phyloP scores from a whole-genome alignment of 1,284 basidiomycete species.

The Phlebopus sp. region DNA sequence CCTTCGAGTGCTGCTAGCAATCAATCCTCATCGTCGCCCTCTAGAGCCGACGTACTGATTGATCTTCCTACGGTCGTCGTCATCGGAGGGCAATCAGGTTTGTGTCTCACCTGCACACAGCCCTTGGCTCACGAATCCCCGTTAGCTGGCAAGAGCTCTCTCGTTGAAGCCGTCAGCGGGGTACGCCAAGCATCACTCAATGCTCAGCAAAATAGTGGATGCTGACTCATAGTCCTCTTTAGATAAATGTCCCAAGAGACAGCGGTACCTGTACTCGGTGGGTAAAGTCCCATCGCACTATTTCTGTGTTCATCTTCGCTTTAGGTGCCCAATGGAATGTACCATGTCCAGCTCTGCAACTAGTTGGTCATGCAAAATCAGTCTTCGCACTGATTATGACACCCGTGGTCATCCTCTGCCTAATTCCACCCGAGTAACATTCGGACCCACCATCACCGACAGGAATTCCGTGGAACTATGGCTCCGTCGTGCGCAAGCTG shows the following conservation, averaged over 20 bases:
- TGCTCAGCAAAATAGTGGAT: no score
- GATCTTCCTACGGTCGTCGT: slow-evolving; percentile 54
- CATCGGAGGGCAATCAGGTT: slow-evolving; percentile 60
- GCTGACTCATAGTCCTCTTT: background rate
- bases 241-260: slow-evolving; percentile 60
- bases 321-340: slow-evolving; percentile 58
- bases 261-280: slow-evolving; percentile 59
- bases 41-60: slow-evolving; percentile 41
- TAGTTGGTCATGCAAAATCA: slow-evolving; percentile 52
- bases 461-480: slow-evolving; percentile 46
- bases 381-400: slow-evolving; percentile 43
- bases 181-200: slow-evolving; percentile 32
- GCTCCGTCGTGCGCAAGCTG: slow-evolving; percentile 58
- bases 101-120: slow-evolving; percentile 12
- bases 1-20: background rate
- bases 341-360: slow-evolving; percentile 40
- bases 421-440: slow-evolving; percentile 25
- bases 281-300: background rate
- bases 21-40: background rate
- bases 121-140: no score
- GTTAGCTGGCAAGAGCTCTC: no score
- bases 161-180: slow-evolving; percentile 49
- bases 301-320: background rate
- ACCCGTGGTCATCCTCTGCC: slow-evolving; percentile 19
- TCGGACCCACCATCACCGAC: slow-evolving; percentile 39